Evolutionary conservation across 805 yeast species (phyloP).

Genomic region (Metschnikowia noctiluminum): DNA sequence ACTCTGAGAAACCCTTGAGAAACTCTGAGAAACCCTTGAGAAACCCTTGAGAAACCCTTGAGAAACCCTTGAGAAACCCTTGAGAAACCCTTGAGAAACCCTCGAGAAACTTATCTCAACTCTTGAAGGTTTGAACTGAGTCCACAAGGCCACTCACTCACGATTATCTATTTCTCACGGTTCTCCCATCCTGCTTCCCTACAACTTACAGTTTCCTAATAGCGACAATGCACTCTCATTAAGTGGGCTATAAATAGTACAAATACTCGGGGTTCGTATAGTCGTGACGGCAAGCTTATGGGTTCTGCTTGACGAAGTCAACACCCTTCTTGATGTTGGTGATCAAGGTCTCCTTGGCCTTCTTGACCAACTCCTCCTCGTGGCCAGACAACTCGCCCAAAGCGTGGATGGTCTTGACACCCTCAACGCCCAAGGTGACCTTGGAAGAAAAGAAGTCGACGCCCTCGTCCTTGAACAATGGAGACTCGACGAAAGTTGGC

Average conservation of each 20-base stretch:
- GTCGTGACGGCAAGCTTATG: conserved; percentile 33
- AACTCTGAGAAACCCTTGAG: too few species aligned
- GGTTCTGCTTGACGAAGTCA: conserved; percentile 73
- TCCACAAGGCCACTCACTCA: too few species aligned
- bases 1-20: too few species aligned
- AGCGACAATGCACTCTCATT: background rate
- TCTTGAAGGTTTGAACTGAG: too few species aligned
- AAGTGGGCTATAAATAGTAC: background rate
- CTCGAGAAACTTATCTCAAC: too few species aligned
- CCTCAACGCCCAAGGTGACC: conserved; percentile 89
- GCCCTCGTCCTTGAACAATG: conserved; percentile 82
- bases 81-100: too few species aligned
- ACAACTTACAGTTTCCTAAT: too few species aligned
- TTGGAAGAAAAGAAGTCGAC: conserved; percentile 94
- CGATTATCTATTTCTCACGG: too few species aligned
- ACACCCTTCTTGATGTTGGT: conserved; percentile 93
- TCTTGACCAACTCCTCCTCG: conserved; percentile 80
- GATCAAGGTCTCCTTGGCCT: conserved; percentile 85
- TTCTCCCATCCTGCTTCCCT: too few species aligned
- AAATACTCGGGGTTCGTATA: background rate
- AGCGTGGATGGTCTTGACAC: conserved; percentile 78
- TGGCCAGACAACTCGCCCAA: conserved; percentile 69
- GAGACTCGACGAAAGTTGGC: conserved; percentile 74
- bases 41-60: too few species aligned
- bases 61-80: too few species aligned